Evolutionary conservation across 192 early-diverging fungal genomes (phyloP).

Genomic region (Rhizophagus sp.): DNA sequence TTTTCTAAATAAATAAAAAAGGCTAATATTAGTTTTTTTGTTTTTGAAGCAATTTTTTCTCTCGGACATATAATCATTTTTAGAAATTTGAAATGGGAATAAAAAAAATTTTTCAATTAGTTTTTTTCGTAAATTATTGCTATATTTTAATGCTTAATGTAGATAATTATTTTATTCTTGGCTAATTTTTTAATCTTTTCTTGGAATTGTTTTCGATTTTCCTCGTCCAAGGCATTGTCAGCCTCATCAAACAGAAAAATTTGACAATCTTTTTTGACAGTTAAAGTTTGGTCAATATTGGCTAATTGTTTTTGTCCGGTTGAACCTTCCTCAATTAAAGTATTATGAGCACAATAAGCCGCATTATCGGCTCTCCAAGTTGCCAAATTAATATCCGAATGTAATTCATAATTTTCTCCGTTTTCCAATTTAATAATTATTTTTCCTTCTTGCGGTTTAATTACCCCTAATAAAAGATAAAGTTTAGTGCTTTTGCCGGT

Average conservation of each 20-base stretch:
- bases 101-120: too few species aligned
- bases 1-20: too few species aligned
- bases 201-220: too few species aligned
- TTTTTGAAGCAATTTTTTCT: too few species aligned
- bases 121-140: too few species aligned
- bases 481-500: background rate
- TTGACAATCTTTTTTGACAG: background rate
- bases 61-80: too few species aligned
- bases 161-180: too few species aligned
- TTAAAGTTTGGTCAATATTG: background rate
- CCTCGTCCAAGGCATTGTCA: conserved; percentile 8
- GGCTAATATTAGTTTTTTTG: too few species aligned
- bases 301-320: conserved; percentile 14
- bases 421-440: background rate
- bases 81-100: too few species aligned
- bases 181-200: too few species aligned
- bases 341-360: background rate
- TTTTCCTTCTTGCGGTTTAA: background rate
- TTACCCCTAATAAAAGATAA: background rate
- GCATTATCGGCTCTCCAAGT: background rate
- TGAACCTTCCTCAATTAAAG: background rate
- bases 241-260: conserved; percentile 7
- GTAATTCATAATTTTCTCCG: background rate
- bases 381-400: background rate
- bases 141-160: too few species aligned